Conservation (phyloP, 2,329 filamentous ascomycete genomes). For the Zelopaecilomyces penicillatus region DNA sequence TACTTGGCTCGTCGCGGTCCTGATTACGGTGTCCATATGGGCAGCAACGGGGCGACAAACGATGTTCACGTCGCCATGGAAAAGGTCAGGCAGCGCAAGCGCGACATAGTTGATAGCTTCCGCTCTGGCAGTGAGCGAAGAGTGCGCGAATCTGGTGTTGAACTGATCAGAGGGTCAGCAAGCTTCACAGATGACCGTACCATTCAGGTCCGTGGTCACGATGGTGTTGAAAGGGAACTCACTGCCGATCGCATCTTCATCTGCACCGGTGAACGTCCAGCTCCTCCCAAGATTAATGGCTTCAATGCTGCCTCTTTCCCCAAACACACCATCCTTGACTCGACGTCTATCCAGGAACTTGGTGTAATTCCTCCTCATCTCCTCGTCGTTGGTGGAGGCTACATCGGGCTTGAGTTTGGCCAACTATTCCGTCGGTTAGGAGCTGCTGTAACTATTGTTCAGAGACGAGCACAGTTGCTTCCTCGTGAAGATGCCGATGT, state of each 20-base stretch:
- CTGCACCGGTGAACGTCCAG: constrained; percentile 37
- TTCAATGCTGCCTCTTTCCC: constrained; percentile 17
- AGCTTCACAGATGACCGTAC: constrained; percentile 33
- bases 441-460: constrained; percentile 39
- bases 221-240: constrained; percentile 24
- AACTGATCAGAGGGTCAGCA: constrained; percentile 37
- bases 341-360: constrained; percentile 40
- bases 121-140: constrained; percentile 37
- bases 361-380: constrained; percentile 37
- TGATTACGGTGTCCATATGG: constrained; percentile 37
- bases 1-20: constrained; percentile 32
- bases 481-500: constrained; percentile 41
- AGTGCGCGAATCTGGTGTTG: constrained; percentile 31
- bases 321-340: constrained; percentile 28
- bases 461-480: constrained; percentile 34
- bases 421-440: constrained; percentile 44
- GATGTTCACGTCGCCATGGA: constrained; percentile 36
- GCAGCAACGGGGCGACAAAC: constrained; percentile 1
- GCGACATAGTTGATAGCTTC: constrained; percentile 44
- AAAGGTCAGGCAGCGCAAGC: constrained; percentile 41
- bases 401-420: constrained; percentile 45
- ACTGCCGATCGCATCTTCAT: constrained; percentile 36
- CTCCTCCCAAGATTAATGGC: constrained; percentile 27
- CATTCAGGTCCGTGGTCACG: constrained; percentile 24
- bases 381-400: constrained; percentile 44